Base-by-base conservation (phyloP, 805 yeast genomes). In the Saturnispora bothae region DNA sequence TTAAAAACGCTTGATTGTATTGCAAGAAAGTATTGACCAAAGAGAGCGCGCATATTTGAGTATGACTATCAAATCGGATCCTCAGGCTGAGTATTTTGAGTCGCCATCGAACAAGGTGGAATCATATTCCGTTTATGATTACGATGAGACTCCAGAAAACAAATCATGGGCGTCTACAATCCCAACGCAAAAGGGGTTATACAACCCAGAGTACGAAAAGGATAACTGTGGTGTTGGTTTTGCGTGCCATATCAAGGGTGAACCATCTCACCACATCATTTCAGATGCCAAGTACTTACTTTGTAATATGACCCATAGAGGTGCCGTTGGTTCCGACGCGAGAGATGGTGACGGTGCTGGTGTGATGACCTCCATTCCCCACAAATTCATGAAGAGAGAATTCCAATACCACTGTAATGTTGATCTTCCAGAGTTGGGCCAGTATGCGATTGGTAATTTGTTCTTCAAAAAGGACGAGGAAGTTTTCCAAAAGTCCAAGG, bases 321-420 rank as follows among this genome's bases (percentile, higher is more conserved):
- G 98, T 57, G 97, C 97, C 29, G 96, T 88, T 43, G 94, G 95
- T 43, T 69, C 85, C 1, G 95, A 88, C 55, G 94, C 96, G 17
- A 76, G 86, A 52, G 96, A 89, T 59, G 98, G 98, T 62, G 98
- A 89, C 58, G 98, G 98, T 63, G 98, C 98, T 20, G 98, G 98
- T 60, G 85, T 89, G 44, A 76, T 89, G 74, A 75, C 92, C 36
- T 81, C 95, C 22, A 76, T 89, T 45, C 96, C 96, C 26, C 96
- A 88, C 64, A 77, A 73, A 47, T 84, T 92, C 59, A 76, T 89
- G 69, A 61, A 63, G 43, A 76, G 89, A 59, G 97, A 89, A 64
- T 88, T 88, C 58, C 73, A 73, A 51, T 76, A 79, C 50, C 73
- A 74, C 42, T 69, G 80, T 53, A 66, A 74, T 47, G 65, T 83